A percentile compares a stretch with the other conserved stretches of the same genome.
Evolutionary conservation across 805 yeast species (phyloP).

Genomic region (Ogataea pini): DNA sequence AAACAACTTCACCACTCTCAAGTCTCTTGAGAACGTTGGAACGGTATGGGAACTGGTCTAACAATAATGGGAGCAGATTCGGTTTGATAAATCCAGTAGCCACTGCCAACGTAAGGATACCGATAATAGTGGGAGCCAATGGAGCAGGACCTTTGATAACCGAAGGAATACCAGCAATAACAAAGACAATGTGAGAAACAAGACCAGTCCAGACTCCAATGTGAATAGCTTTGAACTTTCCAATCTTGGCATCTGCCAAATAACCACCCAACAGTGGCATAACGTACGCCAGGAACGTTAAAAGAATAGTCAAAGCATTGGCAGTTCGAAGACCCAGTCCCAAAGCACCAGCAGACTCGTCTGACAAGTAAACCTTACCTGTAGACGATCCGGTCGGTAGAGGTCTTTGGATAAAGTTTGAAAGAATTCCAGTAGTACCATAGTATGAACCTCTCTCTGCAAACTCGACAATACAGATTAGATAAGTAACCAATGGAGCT

Average conservation of each 20-base stretch:
- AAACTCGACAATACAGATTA: slow-evolving; percentile 51
- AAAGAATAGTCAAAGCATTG: slow-evolving; percentile 47
- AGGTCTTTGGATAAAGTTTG: slow-evolving; percentile 54
- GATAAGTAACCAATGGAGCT: slow-evolving; percentile 50
- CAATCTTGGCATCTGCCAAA: slow-evolving; percentile 49
- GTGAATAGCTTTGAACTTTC: slow-evolving; percentile 51
- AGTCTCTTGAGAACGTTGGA: slow-evolving; percentile 58
- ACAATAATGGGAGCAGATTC: slow-evolving; percentile 48
- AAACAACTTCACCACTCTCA: slow-evolving; percentile 66
- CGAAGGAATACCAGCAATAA: slow-evolving; percentile 50
- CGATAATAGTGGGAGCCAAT: slow-evolving; percentile 44
- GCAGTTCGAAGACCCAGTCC: slow-evolving; percentile 47
- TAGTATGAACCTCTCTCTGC: slow-evolving; percentile 59
- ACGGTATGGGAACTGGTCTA: slow-evolving; percentile 65
- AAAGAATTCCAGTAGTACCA: slow-evolving; percentile 44
- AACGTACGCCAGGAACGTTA: slow-evolving; percentile 51
- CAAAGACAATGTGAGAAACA: slow-evolving; percentile 47
- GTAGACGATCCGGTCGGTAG: slow-evolving; percentile 48
- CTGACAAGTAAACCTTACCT: slow-evolving; percentile 39
- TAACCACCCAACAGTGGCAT: slow-evolving; percentile 55
- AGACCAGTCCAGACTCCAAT: slow-evolving; percentile 49
- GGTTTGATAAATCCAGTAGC: slow-evolving; percentile 60
- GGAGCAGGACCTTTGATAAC: slow-evolving; percentile 41
- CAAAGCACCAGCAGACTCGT: slow-evolving; percentile 51
- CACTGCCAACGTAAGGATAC: slow-evolving; percentile 39